Base-by-base conservation (phyloP, 306 rosid species). In the Calophaca sinica region DNA sequence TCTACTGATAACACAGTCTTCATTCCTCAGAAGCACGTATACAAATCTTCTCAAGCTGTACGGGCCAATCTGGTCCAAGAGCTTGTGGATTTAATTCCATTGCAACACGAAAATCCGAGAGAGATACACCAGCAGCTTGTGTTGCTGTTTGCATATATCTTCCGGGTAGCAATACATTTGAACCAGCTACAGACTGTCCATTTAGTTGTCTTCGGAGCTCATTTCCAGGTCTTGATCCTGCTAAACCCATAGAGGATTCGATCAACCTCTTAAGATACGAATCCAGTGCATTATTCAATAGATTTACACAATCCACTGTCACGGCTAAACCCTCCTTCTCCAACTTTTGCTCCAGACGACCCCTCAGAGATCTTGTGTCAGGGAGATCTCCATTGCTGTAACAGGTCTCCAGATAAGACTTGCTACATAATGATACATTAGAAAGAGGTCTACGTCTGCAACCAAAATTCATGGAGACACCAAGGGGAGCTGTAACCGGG, bases 401-500 rank as follows among this genome's bases (percentile, higher is more conserved):
- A 79, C 96, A 94, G 39, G 96, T 87, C 69, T 86, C 88, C 4
- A 85, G 71, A 80, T 80, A 76, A 80, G 79, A 72, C 48, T 82
- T 81, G 53, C 77, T 69, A 55, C 78, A 35, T 46, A 81, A 63
- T 6, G 93, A 85, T 55, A 74, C 78, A 51, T 81, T 84, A 67
- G 90, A 87, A 70, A 85, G 84, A 70, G 74, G 61, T 49, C 83
- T 90, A 13, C 93, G 85, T 9, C 82, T 67, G 29, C 89, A 55
- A 28, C 83, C 80, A 31, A 79, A 84, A 62, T 84, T 82, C 89
- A 89, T 77, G 6, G 87, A 77, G 77, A 96, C 73, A 62, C 99
- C 99, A 55, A 96, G 84, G n/a, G 99, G 99, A 76, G 99, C 99
- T 11, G 92, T 90, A 41, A 96, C 98, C 0, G 98, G 96, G 82